Percentiles rank a stretch among this genome's conserved stretches.
These are phyloP conservation scores for Aleurites moluccanus DNA, from an alignment of 441 rosid genomes.

Conservation along the genomic window DNA sequence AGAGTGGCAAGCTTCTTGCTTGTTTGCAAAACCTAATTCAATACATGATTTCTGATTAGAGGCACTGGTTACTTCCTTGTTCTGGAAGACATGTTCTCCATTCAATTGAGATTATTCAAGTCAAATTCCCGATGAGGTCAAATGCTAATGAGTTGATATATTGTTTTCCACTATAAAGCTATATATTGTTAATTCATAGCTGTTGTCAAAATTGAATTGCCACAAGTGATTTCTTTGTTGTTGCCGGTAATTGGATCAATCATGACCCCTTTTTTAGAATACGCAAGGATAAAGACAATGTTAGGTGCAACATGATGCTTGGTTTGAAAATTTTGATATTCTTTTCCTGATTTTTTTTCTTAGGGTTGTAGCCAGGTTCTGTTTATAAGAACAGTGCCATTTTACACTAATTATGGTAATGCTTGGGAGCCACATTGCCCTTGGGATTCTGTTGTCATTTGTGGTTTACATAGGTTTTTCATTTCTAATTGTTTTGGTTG, in stretches of 20 bases:
- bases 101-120: slow-evolving; percentile 28
- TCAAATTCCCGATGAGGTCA: slow-evolving; percentile 28
- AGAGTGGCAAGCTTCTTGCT: slow-evolving; percentile 34
- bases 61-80: slow-evolving; percentile 31
- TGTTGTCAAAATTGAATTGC: background rate
- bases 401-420: background rate
- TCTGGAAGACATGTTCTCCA: slow-evolving; percentile 29
- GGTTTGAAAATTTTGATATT: background rate
- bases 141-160: slow-evolving; percentile 9
- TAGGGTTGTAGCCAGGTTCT: background rate
- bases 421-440: background rate
- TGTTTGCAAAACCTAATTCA: slow-evolving; percentile 21
- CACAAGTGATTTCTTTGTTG: background rate
- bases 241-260: background rate
- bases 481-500: background rate
- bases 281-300: background rate
- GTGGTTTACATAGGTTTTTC: no score
- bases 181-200: background rate
- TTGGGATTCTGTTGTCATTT: background rate
- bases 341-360: background rate
- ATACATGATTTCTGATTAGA: slow-evolving; percentile 25
- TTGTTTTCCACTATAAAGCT: slow-evolving; percentile 1
- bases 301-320: background rate
- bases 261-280: background rate
- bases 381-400: background rate